Evolutionary conservation across 2,329 filamentous ascomycete genomes (phyloP).

Genomic region (Aaosphaeria arxii): DNA sequence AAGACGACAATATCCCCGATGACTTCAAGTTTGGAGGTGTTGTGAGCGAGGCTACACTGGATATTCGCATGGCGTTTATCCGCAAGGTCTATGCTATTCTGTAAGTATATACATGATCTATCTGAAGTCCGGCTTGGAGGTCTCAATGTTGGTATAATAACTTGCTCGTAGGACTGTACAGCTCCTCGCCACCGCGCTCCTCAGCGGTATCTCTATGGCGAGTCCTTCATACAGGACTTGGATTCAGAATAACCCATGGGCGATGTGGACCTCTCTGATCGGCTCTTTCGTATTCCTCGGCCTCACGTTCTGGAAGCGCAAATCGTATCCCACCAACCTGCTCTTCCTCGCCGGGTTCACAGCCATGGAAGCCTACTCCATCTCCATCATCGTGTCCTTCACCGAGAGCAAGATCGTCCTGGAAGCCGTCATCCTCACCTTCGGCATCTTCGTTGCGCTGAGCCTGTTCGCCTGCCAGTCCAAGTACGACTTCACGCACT

Average conservation of each 20-base stretch:
- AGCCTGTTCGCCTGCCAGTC: constrained; percentile 91
- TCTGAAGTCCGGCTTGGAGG: neutral
- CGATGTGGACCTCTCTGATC: constrained; percentile 79
- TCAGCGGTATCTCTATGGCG: constrained; percentile 85
- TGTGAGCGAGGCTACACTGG: constrained; percentile 55
- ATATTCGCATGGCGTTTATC: constrained; percentile 95
- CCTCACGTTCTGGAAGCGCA: constrained; percentile 41
- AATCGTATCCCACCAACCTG: constrained; percentile 87
- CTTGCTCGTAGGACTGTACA: constrained; percentile 66
- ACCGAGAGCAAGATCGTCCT: constrained; percentile 82
- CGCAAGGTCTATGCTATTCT: constrained; percentile 98
- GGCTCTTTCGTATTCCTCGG: constrained; percentile 35
- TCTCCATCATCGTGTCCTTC: constrained; percentile 89
- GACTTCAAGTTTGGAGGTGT: constrained; percentile 74
- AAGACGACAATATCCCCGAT: constrained; percentile 89
- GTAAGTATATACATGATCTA: constrained; percentile 39
- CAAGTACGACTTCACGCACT: constrained; percentile 96
- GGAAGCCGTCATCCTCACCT: constrained; percentile 82
- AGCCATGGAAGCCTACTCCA: constrained; percentile 84
- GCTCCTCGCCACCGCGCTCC: constrained; percentile 75
- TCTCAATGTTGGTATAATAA: neutral
- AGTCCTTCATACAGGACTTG: constrained; percentile 74
- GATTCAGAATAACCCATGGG: constrained; percentile 79
- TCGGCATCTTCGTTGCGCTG: constrained; percentile 62
- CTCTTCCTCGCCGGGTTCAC: constrained; percentile 91